These are phyloP conservation scores for Candida sanyiensis DNA, from an alignment of 805 yeast species.

Conservation along the genomic window DNA sequence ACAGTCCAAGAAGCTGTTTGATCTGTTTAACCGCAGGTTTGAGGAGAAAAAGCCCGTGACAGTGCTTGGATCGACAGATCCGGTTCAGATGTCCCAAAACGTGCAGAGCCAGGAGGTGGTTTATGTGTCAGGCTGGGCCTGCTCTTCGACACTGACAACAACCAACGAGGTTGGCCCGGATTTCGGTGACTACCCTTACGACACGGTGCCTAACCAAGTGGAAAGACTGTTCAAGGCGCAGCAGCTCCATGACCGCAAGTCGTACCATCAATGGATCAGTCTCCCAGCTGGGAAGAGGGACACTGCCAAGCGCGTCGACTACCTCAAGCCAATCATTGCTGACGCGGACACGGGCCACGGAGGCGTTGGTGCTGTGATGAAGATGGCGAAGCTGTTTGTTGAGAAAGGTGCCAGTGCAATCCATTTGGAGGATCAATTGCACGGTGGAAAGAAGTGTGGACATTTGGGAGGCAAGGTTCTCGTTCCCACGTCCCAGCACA, in stretches of 20 bases:
- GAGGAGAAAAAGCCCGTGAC: conserved; percentile 42
- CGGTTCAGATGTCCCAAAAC: conserved; percentile 55
- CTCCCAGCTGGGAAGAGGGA: conserved; percentile 17
- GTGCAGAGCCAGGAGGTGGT: conserved; percentile 46
- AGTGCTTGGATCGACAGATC: conserved; percentile 58
- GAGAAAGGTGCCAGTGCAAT: conserved; percentile 64
- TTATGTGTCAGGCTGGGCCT: conserved; percentile 61
- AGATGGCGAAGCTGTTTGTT: conserved; percentile 58
- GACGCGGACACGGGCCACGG: conserved; percentile 69
- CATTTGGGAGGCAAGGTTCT: conserved; percentile 57
- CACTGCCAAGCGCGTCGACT: conserved; percentile 34
- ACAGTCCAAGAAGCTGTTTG: conserved; percentile 49
- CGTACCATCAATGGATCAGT: conserved; percentile 36
- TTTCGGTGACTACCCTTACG: conserved; percentile 65
- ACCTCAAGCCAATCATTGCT: conserved; percentile 56
- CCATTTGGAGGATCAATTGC: conserved; percentile 58
- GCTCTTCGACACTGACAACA: conserved; percentile 48
- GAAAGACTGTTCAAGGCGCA: conserved; percentile 55
- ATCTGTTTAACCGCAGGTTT: conserved; percentile 36
- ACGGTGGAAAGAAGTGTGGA: conserved; percentile 63
- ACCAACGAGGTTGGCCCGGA: conserved; percentile 63
- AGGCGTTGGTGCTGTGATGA: conserved; percentile 57
- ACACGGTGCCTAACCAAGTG: conserved; percentile 64
- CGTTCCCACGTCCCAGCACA: conserved; percentile 53
- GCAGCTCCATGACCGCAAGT: conserved; percentile 48